Evolutionary conservation across 352 stramenopile genomes (phyloP), one percentile per base, ranked within the genome.

Genomic region (Peronosclerospora sorghi): DNA sequence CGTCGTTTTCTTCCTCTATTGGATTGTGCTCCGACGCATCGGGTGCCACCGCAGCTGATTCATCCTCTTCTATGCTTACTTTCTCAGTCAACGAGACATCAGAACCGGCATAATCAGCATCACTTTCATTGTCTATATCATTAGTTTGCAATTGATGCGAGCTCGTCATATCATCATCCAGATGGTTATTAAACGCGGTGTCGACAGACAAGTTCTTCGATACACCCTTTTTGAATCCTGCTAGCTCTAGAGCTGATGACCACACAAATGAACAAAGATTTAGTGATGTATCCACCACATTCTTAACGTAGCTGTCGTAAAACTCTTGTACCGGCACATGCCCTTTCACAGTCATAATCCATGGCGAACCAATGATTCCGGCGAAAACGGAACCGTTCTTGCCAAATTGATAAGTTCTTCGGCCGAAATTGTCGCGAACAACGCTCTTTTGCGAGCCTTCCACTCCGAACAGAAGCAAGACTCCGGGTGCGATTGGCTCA

Each of bases 381-480:
- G 65, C 12, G 67, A 76, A 49, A 76, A 76, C 29, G 64, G 61
- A 8, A 79, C 40, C 37, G 73, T 34, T 35, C 49, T 56, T 26
- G 35, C 36, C 20, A 79, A 38, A 18, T 52, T 46, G 5, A 68
- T 21, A 12, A 63, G 12, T 17, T 62, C 41, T 3, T 42, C 34
- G 15, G 42, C 26, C 0, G 61, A 73, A 5, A 49, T 17, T 20
- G 41, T 65, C 2, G 40, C 37, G 4, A 69, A 45, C 27, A 73
- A 24, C 1, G 41, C 45, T 29, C 36, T 68, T 34, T 79, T 55
- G 10, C 65, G 56, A 20, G 50, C 17, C 17, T 58, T 69, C 67
- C 67, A 79, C 32, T 72, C 65, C 12, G 37, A 47, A 23, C 67
- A 79, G 29, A 79, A 73, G 40, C 59, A 75, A 12, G 40, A 32